A percentile compares a stretch with the other conserved stretches of the same genome.
These are phyloP conservation scores for Colletotrichum sp. DNA, from an alignment of 2,329 filamentous ascomycete species.

Conservation along the genomic window DNA sequence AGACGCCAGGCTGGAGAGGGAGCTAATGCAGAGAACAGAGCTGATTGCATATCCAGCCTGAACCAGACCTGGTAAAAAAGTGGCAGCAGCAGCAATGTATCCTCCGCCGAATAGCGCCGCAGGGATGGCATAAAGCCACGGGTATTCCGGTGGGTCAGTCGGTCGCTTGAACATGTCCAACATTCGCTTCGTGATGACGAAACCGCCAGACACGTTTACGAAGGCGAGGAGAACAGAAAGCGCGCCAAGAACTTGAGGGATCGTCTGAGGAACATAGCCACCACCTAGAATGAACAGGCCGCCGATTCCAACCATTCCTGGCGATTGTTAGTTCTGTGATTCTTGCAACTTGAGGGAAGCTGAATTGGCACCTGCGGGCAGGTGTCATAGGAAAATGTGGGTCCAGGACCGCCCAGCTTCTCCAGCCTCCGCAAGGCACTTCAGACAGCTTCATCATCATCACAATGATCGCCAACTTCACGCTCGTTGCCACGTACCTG, in stretches of 20 bases:
- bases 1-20: conserved; percentile 80
- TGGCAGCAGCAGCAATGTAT: conserved; percentile 78
- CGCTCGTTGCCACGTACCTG: conserved; percentile 48
- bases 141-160: conserved; percentile 86
- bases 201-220: conserved; percentile 87
- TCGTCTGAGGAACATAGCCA: conserved; percentile 75
- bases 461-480: background rate
- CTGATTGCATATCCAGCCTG: conserved; percentile 88
- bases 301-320: conserved; percentile 83
- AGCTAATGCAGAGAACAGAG: conserved; percentile 83
- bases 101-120: conserved; percentile 80
- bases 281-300: conserved; percentile 90
- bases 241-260: conserved; percentile 80
- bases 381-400: no score
- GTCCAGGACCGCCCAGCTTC: no score
- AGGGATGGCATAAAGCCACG: conserved; percentile 83
- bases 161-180: conserved; percentile 88
- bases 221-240: conserved; percentile 83
- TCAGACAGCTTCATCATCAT: background rate
- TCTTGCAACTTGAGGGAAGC: background rate
- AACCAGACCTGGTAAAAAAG: conserved; percentile 83
- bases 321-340: conserved; percentile 18
- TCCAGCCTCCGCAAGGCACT: fast-evolving
- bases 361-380: fast-evolving
- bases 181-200: conserved; percentile 93